phyloP scores from a whole-genome alignment of 164 flowering plant species.

The Hamamelis virginiana region DNA sequence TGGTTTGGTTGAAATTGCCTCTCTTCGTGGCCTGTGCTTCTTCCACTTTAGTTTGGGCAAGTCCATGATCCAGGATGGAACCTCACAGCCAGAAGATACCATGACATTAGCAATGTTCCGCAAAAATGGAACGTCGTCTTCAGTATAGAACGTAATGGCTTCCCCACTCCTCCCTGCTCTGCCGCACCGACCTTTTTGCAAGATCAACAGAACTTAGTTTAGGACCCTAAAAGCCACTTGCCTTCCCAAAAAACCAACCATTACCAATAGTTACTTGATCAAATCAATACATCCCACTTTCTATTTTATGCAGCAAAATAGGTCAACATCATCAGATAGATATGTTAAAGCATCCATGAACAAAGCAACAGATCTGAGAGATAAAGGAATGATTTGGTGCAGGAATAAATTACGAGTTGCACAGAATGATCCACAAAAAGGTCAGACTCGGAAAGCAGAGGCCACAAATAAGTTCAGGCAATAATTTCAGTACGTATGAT shows the following conservation, averaged over 20 bases:
- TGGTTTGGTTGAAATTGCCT: slow-evolving; percentile 46
- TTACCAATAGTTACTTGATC: no score
- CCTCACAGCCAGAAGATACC: slow-evolving; percentile 83
- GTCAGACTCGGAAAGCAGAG: no score
- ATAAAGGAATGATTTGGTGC: no score
- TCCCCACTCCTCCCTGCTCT: slow-evolving; percentile 93
- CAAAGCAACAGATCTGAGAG: no score
- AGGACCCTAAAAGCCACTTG: neutral
- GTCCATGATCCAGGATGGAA: slow-evolving; percentile 76
- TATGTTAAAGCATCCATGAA: no score
- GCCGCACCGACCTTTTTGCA: slow-evolving; percentile 73
- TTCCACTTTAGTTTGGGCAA: slow-evolving; percentile 66
- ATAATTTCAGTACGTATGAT: no score
- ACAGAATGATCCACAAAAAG: no score
- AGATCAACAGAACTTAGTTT: slow-evolving; percentile 10
- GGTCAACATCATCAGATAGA: no score
- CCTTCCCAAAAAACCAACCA: neutral
- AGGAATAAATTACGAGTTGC: no score
- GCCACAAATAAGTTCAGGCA: no score
- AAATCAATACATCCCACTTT: no score
- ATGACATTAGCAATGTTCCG: slow-evolving; percentile 87
- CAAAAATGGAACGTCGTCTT: slow-evolving; percentile 71
- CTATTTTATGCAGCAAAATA: no score
- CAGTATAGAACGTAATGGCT: slow-evolving; percentile 87
- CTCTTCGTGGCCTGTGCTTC: slow-evolving; percentile 81